Percentiles rank a stretch among this genome's conserved stretches.
These are phyloP conservation scores for Heliamphora pulchella DNA, from an alignment of 179 eudicot genomes.

Conservation along the genomic window DNA sequence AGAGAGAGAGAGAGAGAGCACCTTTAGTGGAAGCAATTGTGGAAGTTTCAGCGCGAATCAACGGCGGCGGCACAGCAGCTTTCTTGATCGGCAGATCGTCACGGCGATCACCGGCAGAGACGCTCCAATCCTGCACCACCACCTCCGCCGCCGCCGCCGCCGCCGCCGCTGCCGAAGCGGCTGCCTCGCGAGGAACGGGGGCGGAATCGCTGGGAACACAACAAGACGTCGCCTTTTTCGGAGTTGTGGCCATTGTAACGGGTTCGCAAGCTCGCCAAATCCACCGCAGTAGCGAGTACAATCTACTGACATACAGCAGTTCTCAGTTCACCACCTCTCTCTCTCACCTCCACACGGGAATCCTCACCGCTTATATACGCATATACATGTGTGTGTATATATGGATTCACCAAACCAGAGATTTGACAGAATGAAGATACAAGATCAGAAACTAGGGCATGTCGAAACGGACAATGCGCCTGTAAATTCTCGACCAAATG, in stretches of 20 bases:
- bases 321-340: slow-evolving; percentile 14
- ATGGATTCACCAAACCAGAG: neutral
- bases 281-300: slow-evolving; percentile 37
- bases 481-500: slow-evolving; percentile 5
- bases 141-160: slow-evolving; percentile 19
- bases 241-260: slow-evolving; percentile 57
- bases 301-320: slow-evolving; percentile 55
- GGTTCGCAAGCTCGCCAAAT: slow-evolving; percentile 49
- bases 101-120: slow-evolving; percentile 10
- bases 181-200: slow-evolving; percentile 13
- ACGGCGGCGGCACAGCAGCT: slow-evolving; percentile 27
- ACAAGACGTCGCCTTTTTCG: slow-evolving; percentile 42
- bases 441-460: slow-evolving; percentile 12
- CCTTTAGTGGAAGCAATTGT: slow-evolving; percentile 37
- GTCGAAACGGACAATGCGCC: neutral
- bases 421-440: too few species aligned
- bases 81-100: slow-evolving; percentile 24
- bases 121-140: slow-evolving; percentile 26
- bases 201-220: slow-evolving; percentile 12
- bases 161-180: slow-evolving; percentile 18
- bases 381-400: neutral
- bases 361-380: neutral
- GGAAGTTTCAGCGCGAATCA: slow-evolving; percentile 35
- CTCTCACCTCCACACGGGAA: slow-evolving; percentile 14
- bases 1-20: slow-evolving; percentile 9